phyloP scores from a whole-genome alignment of 768 basidiomycete genomes.

The Auriscalpium orientale region DNA sequence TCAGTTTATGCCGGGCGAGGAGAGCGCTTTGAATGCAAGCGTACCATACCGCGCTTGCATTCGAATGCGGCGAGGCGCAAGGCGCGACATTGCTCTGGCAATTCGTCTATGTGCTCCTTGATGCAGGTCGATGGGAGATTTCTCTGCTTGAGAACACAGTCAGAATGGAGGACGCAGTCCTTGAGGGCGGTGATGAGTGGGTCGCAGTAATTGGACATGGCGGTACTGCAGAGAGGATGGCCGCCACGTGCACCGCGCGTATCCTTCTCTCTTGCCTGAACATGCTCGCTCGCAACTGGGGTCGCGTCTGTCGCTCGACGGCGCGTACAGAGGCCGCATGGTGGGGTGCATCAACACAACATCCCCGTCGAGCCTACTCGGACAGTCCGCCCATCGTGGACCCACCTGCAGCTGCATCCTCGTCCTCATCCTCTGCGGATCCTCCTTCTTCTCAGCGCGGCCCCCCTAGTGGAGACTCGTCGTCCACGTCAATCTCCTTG shows the following conservation, averaged over 20 bases:
- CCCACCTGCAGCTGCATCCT: neutral
- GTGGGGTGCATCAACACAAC: no score
- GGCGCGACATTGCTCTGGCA: constrained; percentile 75
- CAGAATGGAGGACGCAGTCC: constrained; percentile 75
- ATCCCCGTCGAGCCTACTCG: no score
- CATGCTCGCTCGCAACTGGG: no score
- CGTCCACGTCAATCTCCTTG: neutral
- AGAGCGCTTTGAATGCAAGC: constrained; percentile 18
- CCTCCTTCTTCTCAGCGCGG: neutral
- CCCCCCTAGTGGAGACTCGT: neutral
- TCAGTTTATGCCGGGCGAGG: neutral
- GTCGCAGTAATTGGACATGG: constrained; percentile 78
- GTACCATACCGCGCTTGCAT: constrained; percentile 85
- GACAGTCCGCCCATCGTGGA: no score
- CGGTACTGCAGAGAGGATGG: neutral
- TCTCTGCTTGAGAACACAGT: constrained; percentile 78
- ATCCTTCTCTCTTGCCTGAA: no score
- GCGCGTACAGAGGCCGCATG: no score
- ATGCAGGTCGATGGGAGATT: constrained; percentile 82
- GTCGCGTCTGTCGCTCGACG: no score
- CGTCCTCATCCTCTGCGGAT: neutral
- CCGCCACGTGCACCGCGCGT: neutral
- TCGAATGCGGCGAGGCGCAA: constrained; percentile 80
- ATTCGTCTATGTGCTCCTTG: constrained; percentile 60
- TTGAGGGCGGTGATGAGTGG: constrained; percentile 72